phyloP scores from a whole-genome alignment of 2,329 filamentous ascomycete genomes.

The Ophiostoma fasciatum region DNA sequence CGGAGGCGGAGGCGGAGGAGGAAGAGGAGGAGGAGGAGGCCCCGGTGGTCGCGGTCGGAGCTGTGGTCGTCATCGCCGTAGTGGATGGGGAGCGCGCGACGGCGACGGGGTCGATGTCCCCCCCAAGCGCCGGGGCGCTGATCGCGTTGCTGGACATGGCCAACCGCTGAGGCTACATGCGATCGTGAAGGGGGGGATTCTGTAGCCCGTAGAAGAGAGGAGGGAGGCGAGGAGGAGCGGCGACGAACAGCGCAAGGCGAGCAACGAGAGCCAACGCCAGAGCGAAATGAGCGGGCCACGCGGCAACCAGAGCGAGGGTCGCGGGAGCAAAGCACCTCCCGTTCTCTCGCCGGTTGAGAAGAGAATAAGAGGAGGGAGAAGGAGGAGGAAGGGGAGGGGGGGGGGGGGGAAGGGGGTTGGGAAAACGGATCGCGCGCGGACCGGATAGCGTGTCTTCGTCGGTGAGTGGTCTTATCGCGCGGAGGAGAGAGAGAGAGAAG shows the following conservation, averaged over 20 bases:
- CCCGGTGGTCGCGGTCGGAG: constrained; percentile 3
- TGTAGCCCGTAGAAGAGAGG: constrained; percentile 11
- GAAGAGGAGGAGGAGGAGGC: not conserved
- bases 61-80: constrained; percentile 2
- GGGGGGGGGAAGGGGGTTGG: too few relatives aligned
- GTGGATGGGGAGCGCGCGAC: constrained; percentile 10
- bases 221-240: constrained; percentile 1
- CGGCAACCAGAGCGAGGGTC: too few relatives aligned
- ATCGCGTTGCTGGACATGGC: constrained; percentile 42
- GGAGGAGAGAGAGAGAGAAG: constrained; percentile 1
- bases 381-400: not conserved
- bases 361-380: not conserved
- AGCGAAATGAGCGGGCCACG: too few relatives aligned
- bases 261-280: too few relatives aligned
- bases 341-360: too few relatives aligned
- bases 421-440: too few relatives aligned
- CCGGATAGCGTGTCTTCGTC: constrained; percentile 3
- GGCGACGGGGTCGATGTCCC: constrained; percentile 16
- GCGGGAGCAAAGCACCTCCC: too few relatives aligned
- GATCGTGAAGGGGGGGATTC: constrained; percentile 13
- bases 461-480: constrained; percentile 1
- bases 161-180: constrained; percentile 14
- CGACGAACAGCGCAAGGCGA: constrained; percentile 5
- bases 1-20: not conserved
- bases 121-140: constrained; percentile 30